Evolutionary conservation across 768 basidiomycete genomes (phyloP).

Genomic region (Glaciozyma martinii): DNA sequence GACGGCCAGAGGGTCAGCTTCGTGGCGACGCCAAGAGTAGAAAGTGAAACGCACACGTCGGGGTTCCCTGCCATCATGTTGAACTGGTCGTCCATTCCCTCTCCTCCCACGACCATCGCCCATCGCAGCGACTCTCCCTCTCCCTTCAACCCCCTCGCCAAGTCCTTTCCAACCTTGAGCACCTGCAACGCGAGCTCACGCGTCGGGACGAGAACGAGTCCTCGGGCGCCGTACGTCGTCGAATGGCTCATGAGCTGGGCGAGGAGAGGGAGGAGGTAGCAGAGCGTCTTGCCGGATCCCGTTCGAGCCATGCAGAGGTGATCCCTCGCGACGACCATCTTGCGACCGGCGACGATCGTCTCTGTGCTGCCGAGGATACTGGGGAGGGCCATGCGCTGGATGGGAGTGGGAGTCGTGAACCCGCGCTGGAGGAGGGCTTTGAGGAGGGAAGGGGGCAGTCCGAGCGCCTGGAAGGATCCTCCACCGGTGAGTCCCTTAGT

Average conservation of each 20-base stretch:
- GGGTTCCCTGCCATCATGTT: conserved; percentile 89
- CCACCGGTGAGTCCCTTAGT: conserved; percentile 71
- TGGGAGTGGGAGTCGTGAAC: conserved; percentile 89
- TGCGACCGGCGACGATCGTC: conserved; percentile 65
- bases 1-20: background rate
- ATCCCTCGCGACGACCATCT: conserved; percentile 26
- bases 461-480: conserved; percentile 94
- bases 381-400: conserved; percentile 84
- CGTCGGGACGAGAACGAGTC: conserved; percentile 79
- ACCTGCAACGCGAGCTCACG: conserved; percentile 92
- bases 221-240: conserved; percentile 70
- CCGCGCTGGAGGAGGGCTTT: conserved; percentile 83
- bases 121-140: conserved; percentile 64
- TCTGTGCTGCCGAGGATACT: conserved; percentile 68
- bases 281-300: conserved; percentile 93
- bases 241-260: conserved; percentile 74
- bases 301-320: conserved; percentile 73
- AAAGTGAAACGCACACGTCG: conserved; percentile 62
- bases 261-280: conserved; percentile 85
- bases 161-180: conserved; percentile 85
- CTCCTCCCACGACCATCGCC: conserved; percentile 93
- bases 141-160: conserved; percentile 76
- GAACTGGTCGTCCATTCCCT: conserved; percentile 90
- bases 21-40: conserved; percentile 12
- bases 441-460: conserved; percentile 71